Evolutionary conservation across 2,329 filamentous ascomycete species (phyloP).

Genomic region (Thelonectria rubi): DNA sequence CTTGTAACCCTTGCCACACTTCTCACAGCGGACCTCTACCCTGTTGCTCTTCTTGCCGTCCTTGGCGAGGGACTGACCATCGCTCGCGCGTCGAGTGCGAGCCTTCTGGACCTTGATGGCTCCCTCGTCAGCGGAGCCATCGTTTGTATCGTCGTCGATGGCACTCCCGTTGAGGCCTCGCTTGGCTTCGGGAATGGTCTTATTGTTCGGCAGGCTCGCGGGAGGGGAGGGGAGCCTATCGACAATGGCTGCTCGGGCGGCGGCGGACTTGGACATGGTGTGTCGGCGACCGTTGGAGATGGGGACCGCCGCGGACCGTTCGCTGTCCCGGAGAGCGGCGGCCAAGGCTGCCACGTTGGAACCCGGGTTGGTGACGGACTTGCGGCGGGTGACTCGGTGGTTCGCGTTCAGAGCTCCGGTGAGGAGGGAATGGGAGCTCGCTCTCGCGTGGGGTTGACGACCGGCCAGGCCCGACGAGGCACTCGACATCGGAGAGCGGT

Average conservation of each 20-base stretch:
- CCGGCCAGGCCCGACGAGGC: slow-evolving; percentile 66
- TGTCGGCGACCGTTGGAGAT: slow-evolving; percentile 72
- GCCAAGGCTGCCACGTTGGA: slow-evolving; percentile 80
- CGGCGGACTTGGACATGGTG: slow-evolving; percentile 72
- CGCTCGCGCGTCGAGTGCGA: slow-evolving; percentile 74
- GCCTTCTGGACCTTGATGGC: slow-evolving; percentile 58
- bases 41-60: slow-evolving; percentile 85
- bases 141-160: slow-evolving; percentile 73
- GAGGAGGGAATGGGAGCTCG: slow-evolving; percentile 84
- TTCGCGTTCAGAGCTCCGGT: slow-evolving; percentile 79
- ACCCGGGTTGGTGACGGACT: slow-evolving; percentile 84
- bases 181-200: slow-evolving; percentile 60
- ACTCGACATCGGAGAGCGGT: slow-evolving; percentile 67
- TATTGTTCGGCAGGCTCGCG: slow-evolving; percentile 71
- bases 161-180: slow-evolving; percentile 65
- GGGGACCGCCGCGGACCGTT: slow-evolving; percentile 62
- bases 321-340: slow-evolving; percentile 75
- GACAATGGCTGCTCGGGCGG: slow-evolving; percentile 61
- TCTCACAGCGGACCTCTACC: slow-evolving; percentile 92
- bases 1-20: slow-evolving; percentile 99
- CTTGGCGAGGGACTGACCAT: slow-evolving; percentile 84
- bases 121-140: slow-evolving; percentile 65
- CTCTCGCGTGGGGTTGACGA: slow-evolving; percentile 74
- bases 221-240: slow-evolving; percentile 70
- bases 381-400: slow-evolving; percentile 89